Conservation (phyloP, 2,329 filamentous ascomycete species). For the Teratosphaeria viscida region DNA sequence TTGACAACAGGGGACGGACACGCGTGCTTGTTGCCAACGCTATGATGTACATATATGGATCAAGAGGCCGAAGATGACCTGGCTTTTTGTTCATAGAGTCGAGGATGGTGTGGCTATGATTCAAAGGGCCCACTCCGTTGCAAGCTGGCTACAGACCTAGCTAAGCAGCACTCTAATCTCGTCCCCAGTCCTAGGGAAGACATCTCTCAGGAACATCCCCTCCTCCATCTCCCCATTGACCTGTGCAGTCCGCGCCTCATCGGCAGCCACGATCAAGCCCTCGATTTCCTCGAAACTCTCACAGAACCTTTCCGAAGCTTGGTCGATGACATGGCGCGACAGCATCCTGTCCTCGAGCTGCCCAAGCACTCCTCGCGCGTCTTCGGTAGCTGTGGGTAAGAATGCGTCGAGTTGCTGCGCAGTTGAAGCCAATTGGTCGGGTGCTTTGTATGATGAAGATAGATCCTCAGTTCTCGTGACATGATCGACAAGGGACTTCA, state of each 20-base stretch:
- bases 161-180: slow-evolving; percentile 55
- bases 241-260: slow-evolving; percentile 37
- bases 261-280: slow-evolving; percentile 47
- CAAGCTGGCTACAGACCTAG: slow-evolving; percentile 22
- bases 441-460: slow-evolving; percentile 18
- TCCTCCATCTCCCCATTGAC: slow-evolving; percentile 26
- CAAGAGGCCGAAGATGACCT: neutral
- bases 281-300: slow-evolving; percentile 68
- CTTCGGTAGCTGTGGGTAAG: slow-evolving; percentile 83
- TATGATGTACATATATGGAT: neutral
- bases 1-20: no score
- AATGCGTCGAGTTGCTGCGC: slow-evolving; percentile 81
- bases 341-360: slow-evolving; percentile 61
- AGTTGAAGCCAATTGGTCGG: slow-evolving; percentile 45
- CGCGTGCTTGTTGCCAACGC: no score
- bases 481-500: slow-evolving; percentile 39
- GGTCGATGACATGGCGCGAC: slow-evolving; percentile 66
- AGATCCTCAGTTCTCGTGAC: slow-evolving; percentile 14
- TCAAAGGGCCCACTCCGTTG: neutral
- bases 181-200: slow-evolving; percentile 54
- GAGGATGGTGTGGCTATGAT: neutral
- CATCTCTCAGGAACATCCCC: slow-evolving; percentile 37
- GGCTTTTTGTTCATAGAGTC: no score
- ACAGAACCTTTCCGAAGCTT: slow-evolving; percentile 75
- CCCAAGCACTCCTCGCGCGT: slow-evolving; percentile 73